phyloP scores from a whole-genome alignment of 129 eudicot species.

The Flaveria bidentis region DNA sequence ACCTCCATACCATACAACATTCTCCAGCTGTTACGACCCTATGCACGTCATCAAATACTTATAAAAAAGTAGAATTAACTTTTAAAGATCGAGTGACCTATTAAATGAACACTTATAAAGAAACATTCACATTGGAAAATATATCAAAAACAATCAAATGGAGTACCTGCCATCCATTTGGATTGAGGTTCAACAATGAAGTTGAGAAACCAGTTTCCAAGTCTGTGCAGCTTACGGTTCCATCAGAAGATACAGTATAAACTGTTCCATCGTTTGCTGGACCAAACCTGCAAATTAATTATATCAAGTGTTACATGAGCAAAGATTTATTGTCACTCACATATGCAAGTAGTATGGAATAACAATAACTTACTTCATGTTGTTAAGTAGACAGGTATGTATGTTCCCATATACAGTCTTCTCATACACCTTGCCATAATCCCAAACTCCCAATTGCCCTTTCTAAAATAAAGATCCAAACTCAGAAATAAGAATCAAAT shows the following conservation, averaged over 20 bases:
- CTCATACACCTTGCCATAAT: slow-evolving; percentile 68
- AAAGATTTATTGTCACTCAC: neutral
- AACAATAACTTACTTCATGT: slow-evolving; percentile 69
- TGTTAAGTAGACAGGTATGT: slow-evolving; percentile 80
- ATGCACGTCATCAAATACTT: slow-evolving; percentile 15
- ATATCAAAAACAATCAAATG: neutral
- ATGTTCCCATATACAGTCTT: slow-evolving; percentile 79
- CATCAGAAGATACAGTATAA: slow-evolving; percentile 92
- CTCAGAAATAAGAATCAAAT: slow-evolving; percentile 9
- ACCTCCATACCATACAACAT: slow-evolving; percentile 96
- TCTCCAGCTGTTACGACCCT: slow-evolving; percentile 88
- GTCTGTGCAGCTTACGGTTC: slow-evolving; percentile 85
- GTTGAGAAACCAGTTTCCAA: slow-evolving; percentile 85
- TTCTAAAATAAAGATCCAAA: slow-evolving; percentile 45
- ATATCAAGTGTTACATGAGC: neutral
- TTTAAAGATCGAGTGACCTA: neutral
- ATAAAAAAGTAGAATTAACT: neutral
- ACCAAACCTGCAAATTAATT: slow-evolving; percentile 52
- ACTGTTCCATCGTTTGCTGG: slow-evolving; percentile 82
- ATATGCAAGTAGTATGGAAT: neutral
- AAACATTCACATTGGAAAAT: neutral
- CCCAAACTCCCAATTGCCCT: slow-evolving; percentile 99
- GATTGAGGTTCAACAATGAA: slow-evolving; percentile 79
- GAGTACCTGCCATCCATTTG: slow-evolving; percentile 91
- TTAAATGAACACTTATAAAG: neutral